Evolutionary conservation across 306 rosid species (phyloP).

Genomic region (Hippophae rhamnoides): DNA sequence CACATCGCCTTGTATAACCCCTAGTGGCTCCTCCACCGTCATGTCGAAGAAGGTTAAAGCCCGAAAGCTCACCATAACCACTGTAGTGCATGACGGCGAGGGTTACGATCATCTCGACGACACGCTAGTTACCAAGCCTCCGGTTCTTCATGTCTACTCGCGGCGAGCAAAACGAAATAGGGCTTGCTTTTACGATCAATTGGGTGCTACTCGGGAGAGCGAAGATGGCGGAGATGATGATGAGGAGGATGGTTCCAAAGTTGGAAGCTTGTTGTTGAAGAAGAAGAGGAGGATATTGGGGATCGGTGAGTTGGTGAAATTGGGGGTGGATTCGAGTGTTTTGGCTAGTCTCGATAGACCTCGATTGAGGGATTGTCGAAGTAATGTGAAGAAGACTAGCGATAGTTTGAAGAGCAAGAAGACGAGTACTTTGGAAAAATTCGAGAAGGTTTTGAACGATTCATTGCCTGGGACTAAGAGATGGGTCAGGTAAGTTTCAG

Average conservation of each 20-base stretch:
- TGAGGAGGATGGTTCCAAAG: conserved; percentile 10
- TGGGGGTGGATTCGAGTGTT: conserved; percentile 58
- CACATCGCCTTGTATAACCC: conserved; percentile 66
- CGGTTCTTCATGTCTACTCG: conserved; percentile 46
- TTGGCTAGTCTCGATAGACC: conserved; percentile 42
- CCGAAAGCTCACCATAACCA: conserved; percentile 34
- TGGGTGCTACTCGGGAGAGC: conserved; percentile 17
- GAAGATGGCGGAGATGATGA: neutral
- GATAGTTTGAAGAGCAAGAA: conserved; percentile 23
- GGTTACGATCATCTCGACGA: neutral
- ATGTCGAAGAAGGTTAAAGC: conserved; percentile 96
- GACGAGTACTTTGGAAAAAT: conserved; percentile 32
- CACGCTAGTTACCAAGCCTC: conserved; percentile 18
- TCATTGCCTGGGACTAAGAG: conserved; percentile 39
- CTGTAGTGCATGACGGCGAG: conserved; percentile 7
- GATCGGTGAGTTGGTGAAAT: conserved; percentile 50
- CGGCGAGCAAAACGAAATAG: conserved; percentile 44
- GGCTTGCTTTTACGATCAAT: conserved; percentile 23
- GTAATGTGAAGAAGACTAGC: conserved; percentile 16
- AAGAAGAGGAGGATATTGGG: conserved; percentile 36
- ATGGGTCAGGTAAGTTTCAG: conserved; percentile 57
- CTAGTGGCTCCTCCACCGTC: conserved; percentile 79
- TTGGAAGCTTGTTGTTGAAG: conserved; percentile 14
- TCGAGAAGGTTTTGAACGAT: conserved; percentile 31
- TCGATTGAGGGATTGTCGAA: conserved; percentile 71